A percentile compares a stretch with the other conserved stretches of the same genome.
Conservation (phyloP, 495 filamentous ascomycete genomes). For the Tuber calosporum region DNA sequence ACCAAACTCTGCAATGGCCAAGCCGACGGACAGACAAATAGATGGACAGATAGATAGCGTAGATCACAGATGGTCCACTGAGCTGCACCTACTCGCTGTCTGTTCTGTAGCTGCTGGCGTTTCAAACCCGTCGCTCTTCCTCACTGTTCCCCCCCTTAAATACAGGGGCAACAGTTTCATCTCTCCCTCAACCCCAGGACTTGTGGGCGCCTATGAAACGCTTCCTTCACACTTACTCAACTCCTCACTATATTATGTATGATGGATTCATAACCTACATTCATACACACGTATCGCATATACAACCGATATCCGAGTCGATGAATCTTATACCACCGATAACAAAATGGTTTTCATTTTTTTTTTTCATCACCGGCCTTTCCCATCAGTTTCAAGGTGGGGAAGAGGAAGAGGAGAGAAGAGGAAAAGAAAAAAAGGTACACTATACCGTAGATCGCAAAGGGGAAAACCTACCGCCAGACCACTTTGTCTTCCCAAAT, state of each 20-base stretch:
- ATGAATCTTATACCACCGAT: background rate
- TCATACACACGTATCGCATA: conserved; percentile 9
- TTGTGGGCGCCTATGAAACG: conserved; percentile 39
- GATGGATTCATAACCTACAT: conserved; percentile 14
- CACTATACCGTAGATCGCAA: background rate
- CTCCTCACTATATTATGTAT: conserved; percentile 5
- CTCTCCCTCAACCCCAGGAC: conserved; percentile 30
- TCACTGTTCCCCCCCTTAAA: conserved; percentile 14
- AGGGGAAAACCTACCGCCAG: background rate
- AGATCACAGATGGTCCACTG: background rate
- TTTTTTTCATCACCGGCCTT: background rate
- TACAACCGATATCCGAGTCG: conserved; percentile 24
- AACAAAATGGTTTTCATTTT: background rate
- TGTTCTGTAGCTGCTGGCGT: conserved; percentile 28
- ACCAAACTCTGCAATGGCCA: background rate
- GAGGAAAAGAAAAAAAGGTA: too few relatives aligned
- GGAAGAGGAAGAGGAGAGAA: background rate
- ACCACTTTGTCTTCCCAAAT: background rate
- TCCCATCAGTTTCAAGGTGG: background rate
- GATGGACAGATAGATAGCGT: background rate
- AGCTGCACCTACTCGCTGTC: background rate
- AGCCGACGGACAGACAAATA: background rate
- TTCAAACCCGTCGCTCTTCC: conserved; percentile 13
- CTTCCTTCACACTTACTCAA: conserved; percentile 7
- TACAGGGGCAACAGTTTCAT: conserved; percentile 33